A percentile compares a stretch with the other conserved stretches of the same genome.
Evolutionary conservation across 768 basidiomycete species (phyloP).

Genomic region (Suillus alpinus): DNA sequence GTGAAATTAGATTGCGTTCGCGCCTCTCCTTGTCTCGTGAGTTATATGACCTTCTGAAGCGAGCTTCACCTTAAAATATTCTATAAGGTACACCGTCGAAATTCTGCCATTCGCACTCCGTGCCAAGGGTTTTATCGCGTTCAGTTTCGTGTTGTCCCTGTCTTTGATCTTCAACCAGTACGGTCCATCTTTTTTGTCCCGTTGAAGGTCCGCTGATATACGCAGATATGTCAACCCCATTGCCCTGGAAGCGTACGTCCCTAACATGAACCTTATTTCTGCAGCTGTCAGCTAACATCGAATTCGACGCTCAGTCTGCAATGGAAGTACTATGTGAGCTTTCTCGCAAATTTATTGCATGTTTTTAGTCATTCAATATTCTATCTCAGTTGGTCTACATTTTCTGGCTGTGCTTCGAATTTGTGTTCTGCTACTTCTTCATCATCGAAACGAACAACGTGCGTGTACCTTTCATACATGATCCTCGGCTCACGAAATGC

Average conservation of each 20-base stretch:
- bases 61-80: not conserved
- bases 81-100: constrained; percentile 37
- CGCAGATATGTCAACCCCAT: constrained; percentile 35
- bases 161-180: constrained; percentile 45
- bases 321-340: constrained; percentile 47
- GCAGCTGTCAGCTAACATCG: not conserved
- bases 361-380: not conserved
- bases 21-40: constrained; percentile 39
- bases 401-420: constrained; percentile 40
- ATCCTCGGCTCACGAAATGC: not conserved
- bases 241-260: constrained; percentile 25
- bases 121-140: constrained; percentile 39
- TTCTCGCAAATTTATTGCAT: not conserved
- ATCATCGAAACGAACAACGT: constrained; percentile 39
- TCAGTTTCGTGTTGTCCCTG: constrained; percentile 37
- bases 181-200: constrained; percentile 24
- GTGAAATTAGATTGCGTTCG: constrained; percentile 37
- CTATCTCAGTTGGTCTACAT: constrained; percentile 33
- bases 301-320: constrained; percentile 21
- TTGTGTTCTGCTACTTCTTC: constrained; percentile 36
- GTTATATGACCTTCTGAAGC: constrained; percentile 5
- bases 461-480: not conserved
- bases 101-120: constrained; percentile 41
- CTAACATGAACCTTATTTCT: not conserved
- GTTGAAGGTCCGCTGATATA: constrained; percentile 16